Base-by-base conservation (phyloP, 106 monocot genomes). In the Allium cepa region DNA sequence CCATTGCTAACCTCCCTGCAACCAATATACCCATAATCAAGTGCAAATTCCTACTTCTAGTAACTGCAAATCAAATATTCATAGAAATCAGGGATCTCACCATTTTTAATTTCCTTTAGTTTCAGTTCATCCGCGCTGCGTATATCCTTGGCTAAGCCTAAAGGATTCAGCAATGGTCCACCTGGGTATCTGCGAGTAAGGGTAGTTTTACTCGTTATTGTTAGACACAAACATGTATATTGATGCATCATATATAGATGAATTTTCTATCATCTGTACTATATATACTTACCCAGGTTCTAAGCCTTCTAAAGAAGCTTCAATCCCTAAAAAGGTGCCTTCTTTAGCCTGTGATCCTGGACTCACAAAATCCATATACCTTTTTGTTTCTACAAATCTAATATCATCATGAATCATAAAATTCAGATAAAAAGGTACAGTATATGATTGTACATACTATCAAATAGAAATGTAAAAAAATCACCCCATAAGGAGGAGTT, bases 21-120 rank as follows among this genome's bases (percentile, higher is more conserved):
- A 68, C 15, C 13, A 36, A 36, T 63, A 63, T 22, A 22, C 22
- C 22, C 22, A 22, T 22, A 2, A 1, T 17, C 17, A 18, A 10
- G 15, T 8, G 10, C 8, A 36, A 64, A 26, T 22, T 10, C 49
- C 17, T 14, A 46, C 22, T 47, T 2, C 18, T 0, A 69, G 1
- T 45, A 47, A 53, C 28, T 10, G n/a, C 14, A 26, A 36, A 60
- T 46, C n/a, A 27, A 46, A 45, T 14, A 36, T 26, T 8, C 10
- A 1, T 7, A 49, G 27, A 11, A 47, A 4, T 53, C 12, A 22
- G 16, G 7, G 71, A 59, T 51, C 56, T 14, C 78, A 90, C 93
- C 93, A 73, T 90, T 94, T 78, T 94, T 94, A 46, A 94, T 90
- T 72, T 94, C 93, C 61, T 90, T 94, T 2, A 94, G 86, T 71